Base-by-base conservation (phyloP, 140 eudicot genomes). In the Anethum foeniculum region DNA sequence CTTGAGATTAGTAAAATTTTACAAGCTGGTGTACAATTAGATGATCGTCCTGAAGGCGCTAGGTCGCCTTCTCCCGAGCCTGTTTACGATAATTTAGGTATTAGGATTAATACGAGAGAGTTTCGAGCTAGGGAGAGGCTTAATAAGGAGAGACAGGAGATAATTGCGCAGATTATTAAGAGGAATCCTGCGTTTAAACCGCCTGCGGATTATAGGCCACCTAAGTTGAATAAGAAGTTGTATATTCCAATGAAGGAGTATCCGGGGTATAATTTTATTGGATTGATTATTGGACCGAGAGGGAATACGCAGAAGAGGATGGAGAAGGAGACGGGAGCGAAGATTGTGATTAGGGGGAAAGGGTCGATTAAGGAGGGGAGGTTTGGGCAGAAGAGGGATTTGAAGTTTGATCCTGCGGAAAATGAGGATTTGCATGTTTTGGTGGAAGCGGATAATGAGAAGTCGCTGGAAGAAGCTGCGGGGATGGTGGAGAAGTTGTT, bases 11-110 rank as follows among this genome's bases (percentile, higher is more conserved):
- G 90, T 87, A 71, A 91, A 23, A 85, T 81, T 49, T 79, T 90
- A 44, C 93, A 90, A 23, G 85, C 91, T 32, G 88, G 88, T 27
- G 68, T 84, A 76, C 87, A 81, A 1, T 81, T 87, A 75, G 93
- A 90, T 76, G 93, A 90, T 52, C 83, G 93, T 3, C 91, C 91
- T 0, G 93, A 90, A 80, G 93, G 93, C 13, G 91, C 88, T 75
- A 80, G 93, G 62, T 90, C 93, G 49, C 93, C 93, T 71, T 90
- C 93, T 4, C 93, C 93, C 1, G 93, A 90, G 68, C 93, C 93
- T 21, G 71, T 88, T 4, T 90, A 90, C 48, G 94, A 90, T 81
- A 90, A 88, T 39, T 44, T 90, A 88, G 94, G 94, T 5, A 82
- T 86, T 46, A 84, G 94, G 83, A 90, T 90, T 69, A 90, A 90